phyloP scores from a whole-genome alignment of 768 basidiomycete genomes.

The Lactarius tabidus region DNA sequence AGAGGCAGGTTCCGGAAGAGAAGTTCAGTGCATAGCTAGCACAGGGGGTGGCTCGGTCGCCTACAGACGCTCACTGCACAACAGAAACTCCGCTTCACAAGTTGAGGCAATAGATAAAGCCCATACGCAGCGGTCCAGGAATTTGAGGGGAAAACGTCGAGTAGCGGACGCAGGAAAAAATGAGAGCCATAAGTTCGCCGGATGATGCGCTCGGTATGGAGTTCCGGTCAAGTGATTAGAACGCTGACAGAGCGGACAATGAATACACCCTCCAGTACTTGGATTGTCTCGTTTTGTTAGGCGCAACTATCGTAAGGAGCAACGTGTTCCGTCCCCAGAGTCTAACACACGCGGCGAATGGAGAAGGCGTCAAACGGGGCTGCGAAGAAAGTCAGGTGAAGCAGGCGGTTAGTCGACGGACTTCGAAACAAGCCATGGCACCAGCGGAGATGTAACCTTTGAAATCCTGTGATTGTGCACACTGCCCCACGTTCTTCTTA shows the following conservation, averaged over 20 bases:
- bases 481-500: not conserved
- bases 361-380: not conserved
- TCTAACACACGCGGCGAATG: not conserved
- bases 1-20: not conserved
- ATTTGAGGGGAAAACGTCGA: not conserved
- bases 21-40: not conserved
- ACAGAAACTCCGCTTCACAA: conserved; percentile 2
- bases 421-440: not conserved
- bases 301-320: not conserved
- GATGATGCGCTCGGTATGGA: not conserved
- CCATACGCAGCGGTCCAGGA: not conserved
- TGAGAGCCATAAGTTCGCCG: not conserved
- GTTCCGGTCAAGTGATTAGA: not conserved
- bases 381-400: not conserved
- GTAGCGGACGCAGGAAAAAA: not conserved
- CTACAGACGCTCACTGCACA: conserved; percentile 1
- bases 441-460: not conserved
- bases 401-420: not conserved
- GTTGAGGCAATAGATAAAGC: not conserved
- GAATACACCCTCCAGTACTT: not conserved
- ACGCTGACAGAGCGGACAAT: not conserved
- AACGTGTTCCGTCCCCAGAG: not conserved
- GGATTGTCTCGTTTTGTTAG: not conserved
- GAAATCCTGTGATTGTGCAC: not conserved
- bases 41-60: not conserved